A percentile compares a stretch with the other conserved stretches of the same genome.
phyloP scores from a whole-genome alignment of 208 protist genomes.

The Acanthamoeba comandoni region DNA sequence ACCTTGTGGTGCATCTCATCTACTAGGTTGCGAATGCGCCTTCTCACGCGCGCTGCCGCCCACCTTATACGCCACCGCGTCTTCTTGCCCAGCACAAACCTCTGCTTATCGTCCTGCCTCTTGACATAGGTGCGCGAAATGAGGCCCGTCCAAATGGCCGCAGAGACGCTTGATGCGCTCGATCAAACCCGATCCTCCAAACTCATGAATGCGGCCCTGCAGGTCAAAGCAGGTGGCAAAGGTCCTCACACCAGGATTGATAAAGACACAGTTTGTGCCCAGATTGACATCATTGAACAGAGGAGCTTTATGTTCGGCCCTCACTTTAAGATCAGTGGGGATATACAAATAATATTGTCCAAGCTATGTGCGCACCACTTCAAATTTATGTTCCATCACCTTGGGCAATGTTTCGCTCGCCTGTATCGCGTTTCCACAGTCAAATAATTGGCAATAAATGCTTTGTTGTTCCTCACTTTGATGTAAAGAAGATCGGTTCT shows the following conservation, averaged over 20 bases:
- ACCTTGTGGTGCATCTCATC: slow-evolving; percentile 22
- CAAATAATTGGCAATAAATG: not conserved
- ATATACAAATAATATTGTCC: not conserved
- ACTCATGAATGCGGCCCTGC: not conserved
- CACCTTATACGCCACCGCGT: not conserved
- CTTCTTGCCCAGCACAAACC: not conserved
- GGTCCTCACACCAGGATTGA: slow-evolving; percentile 51
- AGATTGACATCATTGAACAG: not conserved
- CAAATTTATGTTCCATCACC: slow-evolving; percentile 24
- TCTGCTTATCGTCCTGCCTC: not conserved
- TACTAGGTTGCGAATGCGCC: slow-evolving; percentile 32
- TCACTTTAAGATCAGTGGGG: not conserved
- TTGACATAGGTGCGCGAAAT: not conserved
- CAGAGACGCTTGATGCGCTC: not conserved
- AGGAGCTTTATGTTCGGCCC: slow-evolving; percentile 35
- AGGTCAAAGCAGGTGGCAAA: not conserved
- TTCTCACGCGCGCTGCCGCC: not conserved
- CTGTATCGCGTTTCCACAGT: not conserved
- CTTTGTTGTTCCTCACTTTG: not conserved
- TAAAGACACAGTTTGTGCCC: not conserved
- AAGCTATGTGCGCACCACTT: not conserved
- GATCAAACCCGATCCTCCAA: not conserved
- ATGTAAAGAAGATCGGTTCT: too few species aligned
- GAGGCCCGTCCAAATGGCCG: slow-evolving; percentile 7
- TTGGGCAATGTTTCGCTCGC: not conserved